Base-by-base conservation (phyloP, 1,284 basidiomycete genomes). In the Schizophyllum amplum region DNA sequence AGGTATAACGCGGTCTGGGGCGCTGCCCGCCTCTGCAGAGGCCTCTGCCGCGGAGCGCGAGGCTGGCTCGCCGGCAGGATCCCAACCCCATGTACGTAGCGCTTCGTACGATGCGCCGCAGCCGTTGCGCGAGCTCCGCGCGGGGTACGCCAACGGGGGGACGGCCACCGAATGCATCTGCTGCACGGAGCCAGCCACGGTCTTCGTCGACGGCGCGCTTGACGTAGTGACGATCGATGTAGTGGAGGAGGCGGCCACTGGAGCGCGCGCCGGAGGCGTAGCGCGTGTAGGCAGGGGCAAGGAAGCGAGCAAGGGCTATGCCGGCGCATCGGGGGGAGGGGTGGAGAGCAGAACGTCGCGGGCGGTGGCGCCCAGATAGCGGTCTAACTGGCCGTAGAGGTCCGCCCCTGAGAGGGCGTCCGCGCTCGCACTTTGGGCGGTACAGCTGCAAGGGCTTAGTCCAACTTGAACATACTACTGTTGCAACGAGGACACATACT, bases 191-290 rank as follows among this genome's bases (percentile, higher is more conserved):
- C 87, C 87, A 90, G 33, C 87, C 86, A 60, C 75, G 80, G 68
- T 88, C 87, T 69, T 90, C 86, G 68, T 89, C 86, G 6, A 85
- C 74, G 50, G 84, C 83, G 23, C 85, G 82, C 67, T 84, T 86
- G 63, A 90, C 86, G 64, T 86, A 87, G 68, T 89, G 86, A 22
- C 87, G 79, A 68, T 90, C 89, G 55, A 90, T 79, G 67, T 90
- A 90, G 71, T 83, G 87, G 62, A 89, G 77, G 24, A 90, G 78
- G 61, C 87, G 80, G 67, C 83, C 78, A 59, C 84, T 79, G 55
- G 84, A 79, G 60, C 80, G 77, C 5, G 82, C 82, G 54, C 87
- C 86, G 27, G 80, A 74, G 59, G 76, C 75, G 69, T 82, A 90
- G 54, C 86, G 85, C 59, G 78, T 77, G 73, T 86, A 89, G 66